Evolutionary conservation across 2,329 filamentous ascomycete species (phyloP).

Genomic region (Exophiala bonariae): DNA sequence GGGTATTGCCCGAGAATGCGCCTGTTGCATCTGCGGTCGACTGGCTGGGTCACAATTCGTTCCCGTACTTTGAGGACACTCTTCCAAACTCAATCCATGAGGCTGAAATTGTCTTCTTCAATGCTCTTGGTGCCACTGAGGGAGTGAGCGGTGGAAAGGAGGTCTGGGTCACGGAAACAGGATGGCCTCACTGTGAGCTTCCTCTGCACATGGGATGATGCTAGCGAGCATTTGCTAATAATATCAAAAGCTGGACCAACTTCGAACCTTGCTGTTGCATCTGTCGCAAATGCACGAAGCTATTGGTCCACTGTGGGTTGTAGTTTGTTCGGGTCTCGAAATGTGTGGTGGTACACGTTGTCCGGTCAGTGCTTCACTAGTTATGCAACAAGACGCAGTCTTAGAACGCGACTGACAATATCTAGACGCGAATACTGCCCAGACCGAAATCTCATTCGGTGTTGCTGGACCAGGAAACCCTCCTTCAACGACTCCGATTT

Average conservation of each 20-base stretch:
- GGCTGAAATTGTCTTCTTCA: slow-evolving; percentile 54
- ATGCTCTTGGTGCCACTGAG: slow-evolving; percentile 33
- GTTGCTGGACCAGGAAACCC: slow-evolving; percentile 31
- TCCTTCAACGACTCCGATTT: slow-evolving; percentile 36
- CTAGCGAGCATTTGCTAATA: too few species aligned
- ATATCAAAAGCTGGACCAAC: slow-evolving; percentile 56
- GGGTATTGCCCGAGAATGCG: slow-evolving; percentile 61
- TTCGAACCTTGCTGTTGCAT: slow-evolving; percentile 48
- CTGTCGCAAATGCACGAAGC: slow-evolving; percentile 58
- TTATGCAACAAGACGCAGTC: neutral
- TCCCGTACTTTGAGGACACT: slow-evolving; percentile 64
- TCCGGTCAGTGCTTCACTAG: slow-evolving; percentile 4
- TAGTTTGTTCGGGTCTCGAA: slow-evolving; percentile 40
- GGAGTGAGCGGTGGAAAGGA: slow-evolving; percentile 52
- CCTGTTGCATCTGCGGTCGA: slow-evolving; percentile 63
- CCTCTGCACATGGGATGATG: slow-evolving; percentile 33
- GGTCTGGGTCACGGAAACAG: slow-evolving; percentile 65
- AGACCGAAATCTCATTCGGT: slow-evolving; percentile 32
- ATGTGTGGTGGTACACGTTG: slow-evolving; percentile 44
- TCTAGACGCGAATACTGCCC: slow-evolving; percentile 27
- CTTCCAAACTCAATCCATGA: slow-evolving; percentile 46
- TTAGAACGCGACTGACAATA: neutral
- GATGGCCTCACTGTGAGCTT: slow-evolving; percentile 64
- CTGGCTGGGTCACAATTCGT: slow-evolving; percentile 66
- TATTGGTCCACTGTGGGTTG: slow-evolving; percentile 66